These are phyloP conservation scores for Royoungia palumana DNA, from an alignment of 768 basidiomycete species.

Conservation along the genomic window DNA sequence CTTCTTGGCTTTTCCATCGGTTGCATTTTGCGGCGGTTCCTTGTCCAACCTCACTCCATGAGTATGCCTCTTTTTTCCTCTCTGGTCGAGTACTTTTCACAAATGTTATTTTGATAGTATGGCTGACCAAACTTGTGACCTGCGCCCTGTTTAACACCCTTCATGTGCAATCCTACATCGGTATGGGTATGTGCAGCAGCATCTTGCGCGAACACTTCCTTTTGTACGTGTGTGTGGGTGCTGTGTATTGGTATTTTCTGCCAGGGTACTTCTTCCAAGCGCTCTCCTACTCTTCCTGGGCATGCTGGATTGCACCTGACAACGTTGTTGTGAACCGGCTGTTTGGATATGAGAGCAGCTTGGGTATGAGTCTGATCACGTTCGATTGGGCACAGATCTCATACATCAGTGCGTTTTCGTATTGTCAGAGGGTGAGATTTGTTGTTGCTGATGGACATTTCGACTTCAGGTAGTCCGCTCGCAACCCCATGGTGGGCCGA, in stretches of 20 bases:
- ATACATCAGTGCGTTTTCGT: constrained; percentile 21
- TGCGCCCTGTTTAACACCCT: constrained; percentile 75
- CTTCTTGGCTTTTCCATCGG: constrained; percentile 63
- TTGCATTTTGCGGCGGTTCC: constrained; percentile 56
- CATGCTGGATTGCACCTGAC: constrained; percentile 67
- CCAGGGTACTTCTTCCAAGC: constrained; percentile 74
- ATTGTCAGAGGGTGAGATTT: neutral
- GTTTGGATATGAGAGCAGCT: constrained; percentile 55
- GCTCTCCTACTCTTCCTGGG: constrained; percentile 58
- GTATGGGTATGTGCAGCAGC: constrained; percentile 42
- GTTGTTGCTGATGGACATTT: neutral
- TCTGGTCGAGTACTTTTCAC: neutral
- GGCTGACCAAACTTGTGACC: constrained; percentile 68
- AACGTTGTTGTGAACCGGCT: constrained; percentile 70
- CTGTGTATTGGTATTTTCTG: constrained; percentile 49
- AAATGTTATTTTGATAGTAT: constrained; percentile 49
- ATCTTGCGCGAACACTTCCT: constrained; percentile 55
- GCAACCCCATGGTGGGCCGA: constrained; percentile 84
- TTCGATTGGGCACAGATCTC: constrained; percentile 79
- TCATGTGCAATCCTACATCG: constrained; percentile 50
- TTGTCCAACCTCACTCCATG: constrained; percentile 64
- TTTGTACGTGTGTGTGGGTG: constrained; percentile 36
- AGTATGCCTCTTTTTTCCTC: constrained; percentile 36
- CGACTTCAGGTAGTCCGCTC: constrained; percentile 44
- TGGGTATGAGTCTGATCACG: constrained; percentile 73